A percentile compares a stretch with the other conserved stretches of the same genome.
These are phyloP conservation scores for Prunus padus DNA, from an alignment of 306 rosid species.

Conservation along the genomic window DNA sequence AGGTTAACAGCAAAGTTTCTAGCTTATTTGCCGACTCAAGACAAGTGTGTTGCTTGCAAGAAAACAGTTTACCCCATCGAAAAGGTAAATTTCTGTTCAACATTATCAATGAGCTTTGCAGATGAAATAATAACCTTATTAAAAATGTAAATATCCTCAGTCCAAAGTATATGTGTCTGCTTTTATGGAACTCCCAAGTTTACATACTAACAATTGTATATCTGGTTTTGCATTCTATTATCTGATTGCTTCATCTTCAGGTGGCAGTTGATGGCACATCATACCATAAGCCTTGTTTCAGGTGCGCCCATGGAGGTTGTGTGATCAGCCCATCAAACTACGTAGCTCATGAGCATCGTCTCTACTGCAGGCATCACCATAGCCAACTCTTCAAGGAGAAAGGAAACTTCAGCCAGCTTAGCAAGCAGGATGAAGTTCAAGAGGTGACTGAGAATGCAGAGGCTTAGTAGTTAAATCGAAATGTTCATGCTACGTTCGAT, in stretches of 20 bases:
- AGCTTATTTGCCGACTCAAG: slow-evolving; percentile 84
- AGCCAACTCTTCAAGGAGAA: slow-evolving; percentile 86
- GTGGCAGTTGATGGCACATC: slow-evolving; percentile 82
- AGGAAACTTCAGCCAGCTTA: slow-evolving; percentile 89
- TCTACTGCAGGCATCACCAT: slow-evolving; percentile 91
- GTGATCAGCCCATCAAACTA: slow-evolving; percentile 89
- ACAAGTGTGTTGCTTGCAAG: slow-evolving; percentile 82
- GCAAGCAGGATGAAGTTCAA: slow-evolving; percentile 43
- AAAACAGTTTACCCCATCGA: slow-evolving; percentile 92
- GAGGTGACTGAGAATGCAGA: slow-evolving; percentile 42
- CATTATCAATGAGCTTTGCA: neutral
- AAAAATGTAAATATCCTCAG: neutral
- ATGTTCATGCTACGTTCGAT: slow-evolving; percentile 1
- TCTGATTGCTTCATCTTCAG: slow-evolving; percentile 31
- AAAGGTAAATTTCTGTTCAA: slow-evolving; percentile 49
- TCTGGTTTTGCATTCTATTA: neutral
- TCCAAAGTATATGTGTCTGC: neutral
- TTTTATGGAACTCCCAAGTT: neutral
- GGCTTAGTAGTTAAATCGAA: slow-evolving; percentile 22
- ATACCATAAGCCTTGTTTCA: slow-evolving; percentile 79
- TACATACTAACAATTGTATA: too few species aligned
- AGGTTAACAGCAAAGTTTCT: slow-evolving; percentile 75
- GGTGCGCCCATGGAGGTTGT: slow-evolving; percentile 91
- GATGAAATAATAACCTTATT: neutral
- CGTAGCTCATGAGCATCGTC: slow-evolving; percentile 79